Conservation (phyloP, 2,329 filamentous ascomycete genomes). For the Colletotrichum brevisporum region DNA sequence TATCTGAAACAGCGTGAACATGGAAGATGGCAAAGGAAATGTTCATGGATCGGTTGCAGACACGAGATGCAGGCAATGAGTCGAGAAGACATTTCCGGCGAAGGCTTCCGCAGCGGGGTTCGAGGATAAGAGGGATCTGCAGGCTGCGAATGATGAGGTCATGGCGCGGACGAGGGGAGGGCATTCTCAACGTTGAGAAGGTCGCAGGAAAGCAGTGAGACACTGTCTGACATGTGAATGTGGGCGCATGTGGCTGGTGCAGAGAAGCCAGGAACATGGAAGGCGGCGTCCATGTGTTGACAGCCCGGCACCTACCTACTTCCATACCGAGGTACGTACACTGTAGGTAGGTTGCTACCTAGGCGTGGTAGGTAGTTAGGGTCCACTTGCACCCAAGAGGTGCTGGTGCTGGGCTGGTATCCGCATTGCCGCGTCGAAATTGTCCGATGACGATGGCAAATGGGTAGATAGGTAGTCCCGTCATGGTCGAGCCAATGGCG, state of each 20-base stretch:
- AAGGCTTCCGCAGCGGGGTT: too few relatives aligned
- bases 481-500: neutral
- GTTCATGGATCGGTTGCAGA: neutral
- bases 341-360: too few relatives aligned
- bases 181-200: slow-evolving; percentile 32
- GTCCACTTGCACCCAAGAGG: neutral
- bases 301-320: too few relatives aligned
- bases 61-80: slow-evolving; percentile 11
- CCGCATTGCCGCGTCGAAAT: slow-evolving; percentile 2
- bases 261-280: neutral
- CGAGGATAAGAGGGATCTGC: too few relatives aligned
- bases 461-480: too few relatives aligned
- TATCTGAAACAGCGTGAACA: neutral
- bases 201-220: slow-evolving; percentile 14
- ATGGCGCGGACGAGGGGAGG: neutral
- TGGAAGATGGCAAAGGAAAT: neutral
- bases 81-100: neutral
- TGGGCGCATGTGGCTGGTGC: slow-evolving; percentile 31
- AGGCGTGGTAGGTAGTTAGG: too few relatives aligned
- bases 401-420: neutral
- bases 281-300: too few relatives aligned
- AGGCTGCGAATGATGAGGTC: slow-evolving; percentile 11
- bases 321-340: too few relatives aligned
- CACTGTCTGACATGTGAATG: slow-evolving; percentile 38
- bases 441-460: slow-evolving; percentile 19